A percentile compares a stretch with the other conserved stretches of the same genome.
Evolutionary conservation across 2,329 filamentous ascomycete species (phyloP).

Genomic region (Sporothrix euskadiensis): DNA sequence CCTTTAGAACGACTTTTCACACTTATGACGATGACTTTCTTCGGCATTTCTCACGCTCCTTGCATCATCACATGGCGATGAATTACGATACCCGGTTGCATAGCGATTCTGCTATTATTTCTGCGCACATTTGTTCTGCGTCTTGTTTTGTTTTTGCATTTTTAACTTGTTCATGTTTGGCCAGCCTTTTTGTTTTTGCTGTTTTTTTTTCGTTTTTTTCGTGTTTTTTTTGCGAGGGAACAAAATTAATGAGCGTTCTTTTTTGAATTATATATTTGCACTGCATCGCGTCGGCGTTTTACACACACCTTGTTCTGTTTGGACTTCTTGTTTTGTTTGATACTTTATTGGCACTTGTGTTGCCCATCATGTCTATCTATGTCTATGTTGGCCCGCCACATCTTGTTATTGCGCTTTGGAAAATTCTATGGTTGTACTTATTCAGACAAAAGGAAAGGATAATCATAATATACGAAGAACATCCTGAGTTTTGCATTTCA

Average conservation of each 20-base stretch:
- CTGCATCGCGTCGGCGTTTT: constrained; percentile 31
- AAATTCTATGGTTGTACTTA: neutral
- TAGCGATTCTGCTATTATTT: constrained; percentile 42
- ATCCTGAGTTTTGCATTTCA: neutral
- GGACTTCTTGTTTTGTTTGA: constrained; percentile 4
- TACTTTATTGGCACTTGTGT: constrained; percentile 9
- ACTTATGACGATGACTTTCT: constrained; percentile 41
- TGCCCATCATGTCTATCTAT: neutral
- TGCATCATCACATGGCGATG: constrained; percentile 41
- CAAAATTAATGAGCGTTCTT: constrained; percentile 23
- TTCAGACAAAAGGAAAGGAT: neutral
- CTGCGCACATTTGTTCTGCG: neutral
- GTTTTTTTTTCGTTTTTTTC: neutral
- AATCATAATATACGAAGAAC: constrained; percentile 16
- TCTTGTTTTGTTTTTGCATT: neutral
- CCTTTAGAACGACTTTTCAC: constrained; percentile 34
- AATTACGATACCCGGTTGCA: constrained; percentile 54
- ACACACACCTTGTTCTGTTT: constrained; percentile 13
- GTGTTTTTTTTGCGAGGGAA: neutral
- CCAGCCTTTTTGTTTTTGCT: neutral
- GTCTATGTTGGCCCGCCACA: neutral
- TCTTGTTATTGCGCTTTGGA: neutral
- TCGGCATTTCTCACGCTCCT: constrained; percentile 46
- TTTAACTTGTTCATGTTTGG: constrained; percentile 20
- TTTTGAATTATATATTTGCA: constrained; percentile 19